A percentile compares a stretch with the other conserved stretches of the same genome.
Conservation (phyloP, 75 land plant genomes). For the Picea sitchensis region DNA sequence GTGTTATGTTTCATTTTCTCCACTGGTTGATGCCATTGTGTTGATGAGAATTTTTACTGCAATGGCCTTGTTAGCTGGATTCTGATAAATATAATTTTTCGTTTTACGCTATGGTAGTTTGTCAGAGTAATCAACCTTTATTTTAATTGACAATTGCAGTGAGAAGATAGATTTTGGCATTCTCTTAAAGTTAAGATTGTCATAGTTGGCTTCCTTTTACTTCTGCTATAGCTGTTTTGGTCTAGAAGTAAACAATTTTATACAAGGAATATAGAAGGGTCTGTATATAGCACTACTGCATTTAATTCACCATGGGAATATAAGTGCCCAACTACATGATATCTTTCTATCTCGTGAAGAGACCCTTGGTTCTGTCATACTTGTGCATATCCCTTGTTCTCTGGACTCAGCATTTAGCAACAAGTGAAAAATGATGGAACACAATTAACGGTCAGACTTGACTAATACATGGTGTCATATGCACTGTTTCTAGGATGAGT, state of each 20-base stretch:
- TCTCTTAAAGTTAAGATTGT: background rate
- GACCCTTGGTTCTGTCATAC: no score
- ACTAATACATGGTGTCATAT: slow-evolving; percentile 1
- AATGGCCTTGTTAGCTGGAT: background rate
- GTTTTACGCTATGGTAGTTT: background rate
- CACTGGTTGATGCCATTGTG: background rate
- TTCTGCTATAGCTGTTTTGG: slow-evolving; percentile 7
- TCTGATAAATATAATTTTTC: background rate
- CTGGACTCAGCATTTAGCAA: no score
- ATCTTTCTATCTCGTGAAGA: background rate
- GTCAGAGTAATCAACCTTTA: no score
- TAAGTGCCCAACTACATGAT: background rate
- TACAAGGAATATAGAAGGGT: background rate
- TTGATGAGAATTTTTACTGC: background rate
- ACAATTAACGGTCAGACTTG: background rate
- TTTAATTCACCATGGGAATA: no score
- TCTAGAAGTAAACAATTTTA: background rate
- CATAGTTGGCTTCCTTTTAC: background rate
- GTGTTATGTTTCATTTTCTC: background rate
- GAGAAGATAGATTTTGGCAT: background rate
- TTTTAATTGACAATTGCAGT: no score
- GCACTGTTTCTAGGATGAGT: slow-evolving; percentile 42
- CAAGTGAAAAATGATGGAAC: no score
- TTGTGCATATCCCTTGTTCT: no score
- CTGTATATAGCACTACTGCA: no score